Evolutionary conservation across 768 basidiomycete species (phyloP).

Genomic region (Kwoniella sp.): DNA sequence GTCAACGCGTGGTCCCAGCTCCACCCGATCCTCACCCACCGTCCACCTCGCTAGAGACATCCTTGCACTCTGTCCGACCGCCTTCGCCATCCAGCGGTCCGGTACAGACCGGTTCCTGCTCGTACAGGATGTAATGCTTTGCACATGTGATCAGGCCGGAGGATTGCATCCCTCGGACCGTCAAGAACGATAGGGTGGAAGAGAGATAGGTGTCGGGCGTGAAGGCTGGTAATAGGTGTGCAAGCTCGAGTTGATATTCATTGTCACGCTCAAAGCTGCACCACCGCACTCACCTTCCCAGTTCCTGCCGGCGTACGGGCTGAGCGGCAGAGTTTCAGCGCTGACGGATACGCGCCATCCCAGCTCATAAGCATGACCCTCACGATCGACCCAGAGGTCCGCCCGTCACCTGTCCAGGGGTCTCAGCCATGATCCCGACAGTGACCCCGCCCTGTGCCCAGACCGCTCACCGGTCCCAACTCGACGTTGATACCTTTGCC

Average conservation of each 20-base stretch:
- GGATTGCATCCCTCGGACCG: slow-evolving; percentile 36
- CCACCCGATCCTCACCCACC: slow-evolving; percentile 13
- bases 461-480: slow-evolving; percentile 51
- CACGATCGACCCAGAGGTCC: slow-evolving; percentile 46
- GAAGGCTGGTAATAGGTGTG: slow-evolving; percentile 25
- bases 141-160: slow-evolving; percentile 37
- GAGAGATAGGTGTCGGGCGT: slow-evolving; percentile 43
- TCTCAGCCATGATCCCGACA: too few species aligned
- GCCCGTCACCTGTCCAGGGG: slow-evolving; percentile 42
- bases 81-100: slow-evolving; percentile 28
- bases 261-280: background rate
- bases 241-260: slow-evolving; percentile 15
- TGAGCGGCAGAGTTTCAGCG: too few species aligned
- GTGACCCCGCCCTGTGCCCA: too few species aligned
- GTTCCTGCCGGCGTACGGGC: slow-evolving; percentile 43
- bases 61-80: slow-evolving; percentile 28
- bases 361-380: slow-evolving; percentile 2
- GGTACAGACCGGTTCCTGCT: slow-evolving; percentile 43
- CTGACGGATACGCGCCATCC: too few species aligned
- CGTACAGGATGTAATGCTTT: slow-evolving; percentile 49
- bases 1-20: background rate
- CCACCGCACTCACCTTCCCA: slow-evolving; percentile 40
- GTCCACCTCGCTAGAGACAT: slow-evolving; percentile 32
- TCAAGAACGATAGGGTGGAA: slow-evolving; percentile 35
- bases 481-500: slow-evolving; percentile 79